Base-by-base conservation (phyloP, 768 basidiomycete species). In the Rhodotorula taiwanensis region DNA sequence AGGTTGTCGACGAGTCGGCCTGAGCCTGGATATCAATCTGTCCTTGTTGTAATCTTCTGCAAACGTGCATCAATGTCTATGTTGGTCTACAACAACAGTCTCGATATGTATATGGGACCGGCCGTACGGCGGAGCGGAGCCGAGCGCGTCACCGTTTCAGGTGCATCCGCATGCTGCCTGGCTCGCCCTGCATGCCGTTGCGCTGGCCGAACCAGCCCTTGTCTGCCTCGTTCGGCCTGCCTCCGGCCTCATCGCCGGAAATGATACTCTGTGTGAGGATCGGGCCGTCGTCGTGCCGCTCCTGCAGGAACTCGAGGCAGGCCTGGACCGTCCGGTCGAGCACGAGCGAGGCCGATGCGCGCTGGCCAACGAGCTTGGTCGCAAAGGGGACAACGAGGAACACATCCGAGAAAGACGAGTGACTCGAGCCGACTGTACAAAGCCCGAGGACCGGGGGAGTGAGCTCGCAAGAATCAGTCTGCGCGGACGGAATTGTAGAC, bases 381-480 rank as follows among this genome's bases (percentile, higher is more conserved):
- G 39, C 4, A 39, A 15, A 52, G 69, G 33, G 56, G 14, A 30
- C 15, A 48, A 34, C 2, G 72, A 23, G 49, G 33, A 56, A 64
- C 31, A 72, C 30, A 53, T 73, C 72, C 18, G 63, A 66, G 67
- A 73, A 73, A 20, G 66, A 49, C n/a, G 65, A 44, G 48, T 73
- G 72, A 30, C 64, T 60, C 14, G 69, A 61, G 5, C 71, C 72
- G 51, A 69, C 67, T 69, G 55, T 14, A 27, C 5, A 8, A 30
- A 44, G 20, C 5, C n/a, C 13, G 9, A 15, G 2, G 18, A 11
- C 23, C 14, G 10, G 2, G 30, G 30, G 3, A 15, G 25, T 31
- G 4, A 16, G 41, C 14, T 34, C 1, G 34, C 23, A 15, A 34
- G 30, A 7, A 14, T 5, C 5, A 33, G 13, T 27, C 34, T 33